A percentile compares a stretch with the other conserved stretches of the same genome.
Conservation (phyloP, 2,329 filamentous ascomycete genomes). For the Aspergillus novofumigatus region DNA sequence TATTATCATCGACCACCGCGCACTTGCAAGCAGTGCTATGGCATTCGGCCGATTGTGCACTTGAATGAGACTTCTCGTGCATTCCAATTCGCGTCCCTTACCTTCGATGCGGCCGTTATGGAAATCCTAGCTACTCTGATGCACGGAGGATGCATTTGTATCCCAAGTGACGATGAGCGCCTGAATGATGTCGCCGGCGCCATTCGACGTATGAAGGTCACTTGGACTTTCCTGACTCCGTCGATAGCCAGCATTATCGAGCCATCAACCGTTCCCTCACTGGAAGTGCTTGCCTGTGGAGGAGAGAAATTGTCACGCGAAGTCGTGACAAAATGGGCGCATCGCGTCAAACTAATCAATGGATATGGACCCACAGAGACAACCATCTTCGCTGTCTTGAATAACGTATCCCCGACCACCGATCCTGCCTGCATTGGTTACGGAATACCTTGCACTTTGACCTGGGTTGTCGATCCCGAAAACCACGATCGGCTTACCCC, state of each 20-base stretch:
- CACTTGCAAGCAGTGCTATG: slow-evolving; percentile 30
- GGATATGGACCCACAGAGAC: slow-evolving; percentile 39
- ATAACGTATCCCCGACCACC: slow-evolving; percentile 24
- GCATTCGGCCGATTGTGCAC: slow-evolving; percentile 24
- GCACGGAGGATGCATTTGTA: slow-evolving; percentile 46
- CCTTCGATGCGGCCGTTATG: slow-evolving; percentile 43
- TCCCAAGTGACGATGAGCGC: slow-evolving; percentile 44
- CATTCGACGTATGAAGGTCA: slow-evolving; percentile 49
- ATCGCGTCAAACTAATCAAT: slow-evolving; percentile 35
- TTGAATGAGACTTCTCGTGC: slow-evolving; percentile 25
- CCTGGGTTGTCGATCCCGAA: slow-evolving; percentile 33
- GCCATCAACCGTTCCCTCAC: slow-evolving; percentile 35
- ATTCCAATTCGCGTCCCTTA: slow-evolving; percentile 45
- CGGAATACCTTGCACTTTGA: slow-evolving; percentile 18
- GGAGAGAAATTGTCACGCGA: slow-evolving; percentile 64
- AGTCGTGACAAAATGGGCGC: slow-evolving; percentile 66
- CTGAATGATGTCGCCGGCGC: slow-evolving; percentile 46
- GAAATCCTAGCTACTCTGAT: slow-evolving; percentile 36
- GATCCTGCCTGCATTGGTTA: slow-evolving; percentile 19
- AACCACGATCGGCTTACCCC: slow-evolving; percentile 31
- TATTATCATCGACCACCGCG: slow-evolving; percentile 33
- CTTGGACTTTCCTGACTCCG: slow-evolving; percentile 45
- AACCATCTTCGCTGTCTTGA: slow-evolving; percentile 28
- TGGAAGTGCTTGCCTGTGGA: slow-evolving; percentile 43
- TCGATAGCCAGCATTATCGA: slow-evolving; percentile 40